These are phyloP conservation scores for Agaricales sp. DNA, from an alignment of 1,284 basidiomycete species.

Conservation along the genomic window DNA sequence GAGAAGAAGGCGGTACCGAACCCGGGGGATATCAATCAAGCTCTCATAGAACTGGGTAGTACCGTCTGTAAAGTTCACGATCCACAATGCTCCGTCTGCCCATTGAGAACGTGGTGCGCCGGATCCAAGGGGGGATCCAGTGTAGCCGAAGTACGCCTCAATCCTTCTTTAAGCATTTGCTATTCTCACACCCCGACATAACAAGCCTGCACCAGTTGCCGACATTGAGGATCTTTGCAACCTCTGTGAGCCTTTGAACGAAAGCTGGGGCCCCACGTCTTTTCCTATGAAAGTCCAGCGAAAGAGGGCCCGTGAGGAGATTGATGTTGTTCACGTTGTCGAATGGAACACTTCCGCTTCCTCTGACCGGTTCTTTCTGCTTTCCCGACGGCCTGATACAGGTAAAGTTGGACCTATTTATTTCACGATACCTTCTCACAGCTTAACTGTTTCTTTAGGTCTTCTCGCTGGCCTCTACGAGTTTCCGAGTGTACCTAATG, in stretches of 20 bases:
- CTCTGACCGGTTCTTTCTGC: constrained; percentile 51
- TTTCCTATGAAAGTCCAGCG: constrained; percentile 86
- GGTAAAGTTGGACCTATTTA: constrained; percentile 35
- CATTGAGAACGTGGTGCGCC: constrained; percentile 56
- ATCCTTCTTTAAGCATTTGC: neutral
- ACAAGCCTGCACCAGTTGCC: no score
- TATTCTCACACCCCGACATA: no score
- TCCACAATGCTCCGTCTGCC: constrained; percentile 68
- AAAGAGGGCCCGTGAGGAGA: constrained; percentile 78
- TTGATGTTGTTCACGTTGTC: constrained; percentile 78
- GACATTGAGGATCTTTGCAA: constrained; percentile 74
- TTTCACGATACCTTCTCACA: constrained; percentile 8
- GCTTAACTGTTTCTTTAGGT: constrained; percentile 35
- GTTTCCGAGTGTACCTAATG: constrained; percentile 57
- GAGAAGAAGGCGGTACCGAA: constrained; percentile 19
- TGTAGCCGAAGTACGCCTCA: constrained; percentile 6
- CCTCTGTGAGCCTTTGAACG: constrained; percentile 60
- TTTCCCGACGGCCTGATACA: constrained; percentile 73
- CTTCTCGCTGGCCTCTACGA: constrained; percentile 83
- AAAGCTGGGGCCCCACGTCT: constrained; percentile 38
- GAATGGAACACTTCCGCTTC: constrained; percentile 51
- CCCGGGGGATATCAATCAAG: constrained; percentile 84
- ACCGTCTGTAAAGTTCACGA: constrained; percentile 83
- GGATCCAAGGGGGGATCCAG: constrained; percentile 43
- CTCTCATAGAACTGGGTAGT: constrained; percentile 80